Base-by-base conservation (phyloP, 148 eudicot species). In the Rheum nobile region DNA sequence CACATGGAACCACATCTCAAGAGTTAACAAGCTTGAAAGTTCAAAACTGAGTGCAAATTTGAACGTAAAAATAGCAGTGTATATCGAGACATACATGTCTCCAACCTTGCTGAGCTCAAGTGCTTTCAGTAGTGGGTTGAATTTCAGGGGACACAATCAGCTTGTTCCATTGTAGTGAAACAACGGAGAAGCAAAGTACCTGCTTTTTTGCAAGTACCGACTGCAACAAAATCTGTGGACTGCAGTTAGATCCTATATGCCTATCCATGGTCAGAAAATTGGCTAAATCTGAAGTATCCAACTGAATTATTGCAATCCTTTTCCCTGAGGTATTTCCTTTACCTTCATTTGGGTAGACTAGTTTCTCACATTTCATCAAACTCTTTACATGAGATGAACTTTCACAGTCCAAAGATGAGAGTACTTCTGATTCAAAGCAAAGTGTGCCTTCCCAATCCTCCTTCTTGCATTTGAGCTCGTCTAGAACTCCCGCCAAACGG, bases 31-130 rank as follows among this genome's bases (percentile, higher is more conserved):
- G n/a, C n/a, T n/a, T n/a, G n/a, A n/a, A n/a, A n/a, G n/a, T n/a
- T n/a, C n/a, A n/a, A n/a, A n/a, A n/a, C n/a, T n/a, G n/a, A n/a
- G 70, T 16, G 17, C 1, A 9, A 59, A 11, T 22, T 17, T 21
- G 6, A 32, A 5, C 8, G 42, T 13, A 17, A 24, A 17, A 28
- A 5, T 28, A 74, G 8, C 65, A n/a, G n/a, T n/a, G n/a, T n/a
- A n/a, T n/a, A n/a, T n/a, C 17, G 16, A 16, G 41, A 31, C 71
- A 46, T 84, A 95, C 99, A 94, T 95, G 97, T 69, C 99, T 95
- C 99, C 99, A 95, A 77, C 99, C 99, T 81, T 95, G 99, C 77
- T 91, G 99, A 24, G 99, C 97, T 79, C 97, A 95, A 42, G 99
- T 91, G 77, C 99, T 95, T 83, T 91, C 99, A 34, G 89, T 90